Percentiles rank a stretch among this genome's conserved stretches.
Conservation (phyloP, 2,329 filamentous ascomycete genomes). For the Aureobasidium musti region DNA sequence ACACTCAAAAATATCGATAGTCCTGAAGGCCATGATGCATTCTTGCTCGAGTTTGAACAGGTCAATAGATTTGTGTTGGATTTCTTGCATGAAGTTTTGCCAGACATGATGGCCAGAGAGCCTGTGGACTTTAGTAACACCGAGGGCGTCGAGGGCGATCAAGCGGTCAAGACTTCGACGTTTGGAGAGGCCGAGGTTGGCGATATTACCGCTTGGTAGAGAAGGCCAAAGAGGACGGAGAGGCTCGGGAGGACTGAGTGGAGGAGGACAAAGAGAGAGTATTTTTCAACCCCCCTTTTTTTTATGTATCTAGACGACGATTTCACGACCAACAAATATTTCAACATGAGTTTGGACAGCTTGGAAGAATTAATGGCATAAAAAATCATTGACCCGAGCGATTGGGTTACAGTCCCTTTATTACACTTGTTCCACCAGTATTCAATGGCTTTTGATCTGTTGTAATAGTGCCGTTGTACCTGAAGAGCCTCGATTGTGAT, state of each 20-base stretch:
- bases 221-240: neutral
- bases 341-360: conserved; percentile 12
- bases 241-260: neutral
- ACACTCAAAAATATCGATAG: conserved; percentile 85
- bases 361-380: neutral
- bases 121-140: conserved; percentile 43
- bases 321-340: conserved; percentile 18
- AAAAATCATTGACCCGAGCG: neutral
- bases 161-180: conserved; percentile 80
- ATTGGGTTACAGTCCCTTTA: neutral
- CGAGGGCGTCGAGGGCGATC: conserved; percentile 49
- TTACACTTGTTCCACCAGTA: too few species aligned
- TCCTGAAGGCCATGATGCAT: conserved; percentile 94
- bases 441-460: neutral
- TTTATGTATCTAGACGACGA: conserved; percentile 14
- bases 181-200: conserved; percentile 96
- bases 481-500: neutral
- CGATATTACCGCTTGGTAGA: conserved; percentile 90
- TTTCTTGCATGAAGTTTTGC: conserved; percentile 79
- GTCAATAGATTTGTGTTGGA: conserved; percentile 84
- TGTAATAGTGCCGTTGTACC: neutral
- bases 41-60: conserved; percentile 94
- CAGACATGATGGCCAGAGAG: conserved; percentile 75
- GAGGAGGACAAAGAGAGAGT: neutral
- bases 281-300: neutral